Evolutionary conservation across 129 eudicot species (phyloP).

Genomic region (Tagetes patula): DNA sequence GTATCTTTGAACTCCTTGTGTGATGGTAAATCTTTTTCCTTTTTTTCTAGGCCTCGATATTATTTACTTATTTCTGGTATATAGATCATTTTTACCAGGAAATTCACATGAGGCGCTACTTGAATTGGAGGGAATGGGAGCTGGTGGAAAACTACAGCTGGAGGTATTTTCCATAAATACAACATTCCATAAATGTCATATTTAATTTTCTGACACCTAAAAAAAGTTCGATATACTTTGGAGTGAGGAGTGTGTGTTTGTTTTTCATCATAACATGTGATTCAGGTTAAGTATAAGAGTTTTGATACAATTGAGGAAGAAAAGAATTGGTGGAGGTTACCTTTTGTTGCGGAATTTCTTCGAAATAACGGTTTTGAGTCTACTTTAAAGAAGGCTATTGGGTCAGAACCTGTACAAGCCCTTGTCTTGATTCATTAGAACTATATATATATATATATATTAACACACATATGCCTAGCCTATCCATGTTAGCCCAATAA

Average conservation of each 20-base stretch:
- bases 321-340: constrained; percentile 77
- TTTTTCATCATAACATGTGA: neutral
- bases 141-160: constrained; percentile 91
- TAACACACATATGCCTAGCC: no score
- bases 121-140: constrained; percentile 99
- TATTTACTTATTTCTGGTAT: neutral
- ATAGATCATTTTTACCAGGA: constrained; percentile 45
- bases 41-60: neutral
- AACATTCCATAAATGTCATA: constrained; percentile 6
- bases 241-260: neutral
- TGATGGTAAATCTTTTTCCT: constrained; percentile 59
- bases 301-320: constrained; percentile 77
- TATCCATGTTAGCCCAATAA: no score
- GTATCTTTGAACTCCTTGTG: constrained; percentile 62
- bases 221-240: neutral
- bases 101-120: constrained; percentile 73
- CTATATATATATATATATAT: no score
- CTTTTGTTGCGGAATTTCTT: constrained; percentile 76
- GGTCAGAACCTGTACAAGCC: constrained; percentile 91
- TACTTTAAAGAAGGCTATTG: constrained; percentile 62
- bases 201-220: neutral
- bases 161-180: constrained; percentile 56
- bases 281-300: constrained; percentile 77
- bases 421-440: no score
- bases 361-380: constrained; percentile 70